These are phyloP conservation scores for Aspergillus ellipticus DNA, from an alignment of 495 filamentous ascomycete genomes.

Conservation along the genomic window DNA sequence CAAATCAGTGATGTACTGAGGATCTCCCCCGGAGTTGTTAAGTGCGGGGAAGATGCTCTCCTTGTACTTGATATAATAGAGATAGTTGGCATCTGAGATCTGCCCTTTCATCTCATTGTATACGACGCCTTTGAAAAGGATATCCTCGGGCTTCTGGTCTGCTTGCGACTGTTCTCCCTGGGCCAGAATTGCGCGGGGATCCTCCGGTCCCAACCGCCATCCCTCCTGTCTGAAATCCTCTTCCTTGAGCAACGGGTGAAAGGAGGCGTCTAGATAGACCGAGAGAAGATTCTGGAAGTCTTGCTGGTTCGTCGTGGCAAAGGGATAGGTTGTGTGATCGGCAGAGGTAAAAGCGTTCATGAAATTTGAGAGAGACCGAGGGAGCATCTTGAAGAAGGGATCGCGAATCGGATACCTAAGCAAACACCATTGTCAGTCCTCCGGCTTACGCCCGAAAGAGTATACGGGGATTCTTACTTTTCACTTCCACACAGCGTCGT, in stretches of 20 bases:
- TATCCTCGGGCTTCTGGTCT: conserved; percentile 35
- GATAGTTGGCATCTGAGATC: conserved; percentile 94
- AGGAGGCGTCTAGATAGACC: conserved; percentile 92
- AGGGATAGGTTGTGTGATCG: conserved; percentile 97
- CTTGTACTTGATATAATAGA: conserved; percentile 91
- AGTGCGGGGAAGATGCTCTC: conserved; percentile 91
- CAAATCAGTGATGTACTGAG: conserved; percentile 90
- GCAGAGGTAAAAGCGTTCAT: conserved; percentile 98
- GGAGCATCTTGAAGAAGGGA: conserved; percentile 99
- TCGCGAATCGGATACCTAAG: conserved; percentile 88
- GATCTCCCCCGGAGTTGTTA: conserved; percentile 95
- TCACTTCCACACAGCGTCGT: conserved; percentile 96
- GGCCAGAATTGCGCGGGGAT: conserved; percentile 56
- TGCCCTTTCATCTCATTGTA: conserved; percentile 99
- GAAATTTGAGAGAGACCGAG: conserved; percentile 93
- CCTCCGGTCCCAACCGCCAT: conserved; percentile 91
- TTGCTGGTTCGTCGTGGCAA: conserved; percentile 93
- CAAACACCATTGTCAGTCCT: conserved; percentile 15
- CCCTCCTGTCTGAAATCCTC: conserved; percentile 96
- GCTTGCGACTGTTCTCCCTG: conserved; percentile 21
- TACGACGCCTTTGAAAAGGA: conserved; percentile 97
- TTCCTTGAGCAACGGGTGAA: conserved; percentile 80
- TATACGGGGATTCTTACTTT: conserved; percentile 54
- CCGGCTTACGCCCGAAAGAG: too few species aligned
- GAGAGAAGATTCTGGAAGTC: conserved; percentile 95